phyloP scores from a whole-genome alignment of 257 asterid genomes.

The Solanum infundibuliforme region DNA sequence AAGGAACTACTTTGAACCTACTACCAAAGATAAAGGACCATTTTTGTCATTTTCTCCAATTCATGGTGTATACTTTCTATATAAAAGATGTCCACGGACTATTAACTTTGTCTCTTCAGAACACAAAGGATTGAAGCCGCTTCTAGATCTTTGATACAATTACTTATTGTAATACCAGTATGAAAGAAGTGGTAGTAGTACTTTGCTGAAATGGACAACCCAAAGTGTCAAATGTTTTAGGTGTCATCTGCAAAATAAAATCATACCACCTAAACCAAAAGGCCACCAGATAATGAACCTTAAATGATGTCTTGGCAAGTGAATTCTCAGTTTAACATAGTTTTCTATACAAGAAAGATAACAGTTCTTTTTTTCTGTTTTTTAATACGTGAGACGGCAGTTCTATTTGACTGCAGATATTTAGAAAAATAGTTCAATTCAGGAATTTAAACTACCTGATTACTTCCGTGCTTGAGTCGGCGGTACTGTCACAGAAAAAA shows the following conservation, averaged over 20 bases:
- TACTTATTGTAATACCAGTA: not conserved
- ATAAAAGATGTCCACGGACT: not conserved
- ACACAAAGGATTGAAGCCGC: not conserved
- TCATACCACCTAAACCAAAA: not conserved
- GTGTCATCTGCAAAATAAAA: not conserved
- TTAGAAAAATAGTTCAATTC: not conserved
- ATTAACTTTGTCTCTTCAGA: not conserved
- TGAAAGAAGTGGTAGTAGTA: not conserved
- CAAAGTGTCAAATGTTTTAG: not conserved
- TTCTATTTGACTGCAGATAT: not conserved
- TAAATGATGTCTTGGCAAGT: not conserved
- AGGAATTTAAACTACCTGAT: slow-evolving; percentile 54
- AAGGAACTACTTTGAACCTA: not conserved
- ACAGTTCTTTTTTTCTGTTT: not conserved
- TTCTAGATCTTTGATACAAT: not conserved
- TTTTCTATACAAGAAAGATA: not conserved
- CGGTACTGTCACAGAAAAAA: slow-evolving; percentile 62
- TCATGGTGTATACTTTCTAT: not conserved
- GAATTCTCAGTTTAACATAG: not conserved
- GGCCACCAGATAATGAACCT: not conserved
- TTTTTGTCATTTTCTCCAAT: not conserved
- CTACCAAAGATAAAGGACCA: not conserved
- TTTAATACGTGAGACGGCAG: not conserved
- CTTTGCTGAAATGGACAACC: not conserved
- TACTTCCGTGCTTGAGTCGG: slow-evolving; percentile 89